Percentiles rank a stretch among this genome's conserved stretches.
Evolutionary conservation across 2,329 filamentous ascomycete species (phyloP).

Genomic region (Dryadomyces quercivorus): DNA sequence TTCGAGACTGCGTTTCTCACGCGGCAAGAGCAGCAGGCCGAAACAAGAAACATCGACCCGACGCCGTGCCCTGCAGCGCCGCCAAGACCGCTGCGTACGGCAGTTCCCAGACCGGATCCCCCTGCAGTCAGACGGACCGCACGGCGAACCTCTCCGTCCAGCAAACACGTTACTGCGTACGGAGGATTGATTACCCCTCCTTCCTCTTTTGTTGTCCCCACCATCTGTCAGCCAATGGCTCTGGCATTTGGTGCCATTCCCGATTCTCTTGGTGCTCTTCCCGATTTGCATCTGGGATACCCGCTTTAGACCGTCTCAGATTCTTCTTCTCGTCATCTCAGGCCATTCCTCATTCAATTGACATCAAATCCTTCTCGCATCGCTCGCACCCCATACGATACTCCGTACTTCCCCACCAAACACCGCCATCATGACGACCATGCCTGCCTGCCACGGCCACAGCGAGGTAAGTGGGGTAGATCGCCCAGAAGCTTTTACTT

Average conservation of each 20-base stretch:
- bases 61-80: too few relatives aligned
- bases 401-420: neutral
- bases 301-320: neutral
- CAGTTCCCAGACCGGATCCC: neutral
- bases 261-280: neutral
- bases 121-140: neutral
- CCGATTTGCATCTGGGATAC: neutral
- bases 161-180: neutral
- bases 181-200: neutral
- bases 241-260: neutral
- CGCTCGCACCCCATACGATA: neutral
- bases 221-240: neutral
- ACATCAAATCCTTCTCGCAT: neutral
- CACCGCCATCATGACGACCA: slow-evolving; percentile 20
- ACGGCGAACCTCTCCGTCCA: neutral
- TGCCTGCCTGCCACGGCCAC: slow-evolving; percentile 24
- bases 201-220: neutral
- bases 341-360: neutral
- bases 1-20: too few relatives aligned
- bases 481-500: neutral
- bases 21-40: too few relatives aligned
- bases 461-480: slow-evolving; percentile 15
- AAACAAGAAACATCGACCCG: neutral
- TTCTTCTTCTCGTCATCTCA: neutral
- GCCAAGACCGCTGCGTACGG: neutral